Evolutionary conservation across 2,329 filamentous ascomycete species (phyloP).

Genomic region (Ceratocystis cacaofunesta): DNA sequence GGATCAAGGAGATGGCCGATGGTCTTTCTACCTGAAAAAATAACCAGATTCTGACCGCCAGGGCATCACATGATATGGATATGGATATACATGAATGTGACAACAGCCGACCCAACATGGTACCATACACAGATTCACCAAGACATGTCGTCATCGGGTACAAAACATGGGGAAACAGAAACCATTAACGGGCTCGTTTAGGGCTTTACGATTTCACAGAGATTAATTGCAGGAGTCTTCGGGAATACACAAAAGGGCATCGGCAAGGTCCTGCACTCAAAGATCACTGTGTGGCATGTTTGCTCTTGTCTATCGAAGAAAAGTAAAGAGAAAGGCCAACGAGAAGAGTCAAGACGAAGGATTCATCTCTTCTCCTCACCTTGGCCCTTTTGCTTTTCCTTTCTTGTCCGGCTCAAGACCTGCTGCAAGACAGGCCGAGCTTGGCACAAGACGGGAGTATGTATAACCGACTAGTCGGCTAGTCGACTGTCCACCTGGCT

Average conservation of each 20-base stretch:
- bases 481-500: too few relatives aligned
- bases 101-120: background rate
- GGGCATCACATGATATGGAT: too few relatives aligned
- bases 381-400: background rate
- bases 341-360: background rate
- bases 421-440: constrained; percentile 11
- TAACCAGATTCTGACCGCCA: too few relatives aligned
- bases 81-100: too few relatives aligned
- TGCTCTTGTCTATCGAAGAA: constrained; percentile 14
- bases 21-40: too few relatives aligned
- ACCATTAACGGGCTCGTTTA: too few relatives aligned
- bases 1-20: too few relatives aligned
- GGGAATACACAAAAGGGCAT: constrained; percentile 2
- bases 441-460: constrained; percentile 15
- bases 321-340: background rate
- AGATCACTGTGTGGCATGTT: constrained; percentile 15
- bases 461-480: too few relatives aligned
- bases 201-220: constrained; percentile 15
- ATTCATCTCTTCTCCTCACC: background rate
- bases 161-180: too few relatives aligned
- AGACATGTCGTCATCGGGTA: background rate
- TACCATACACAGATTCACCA: background rate
- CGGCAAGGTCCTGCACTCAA: constrained; percentile 17
- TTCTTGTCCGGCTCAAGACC: constrained; percentile 16
- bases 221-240: constrained; percentile 17